A percentile compares a stretch with the other conserved stretches of the same genome.
Evolutionary conservation across 2,329 filamentous ascomycete species (phyloP).

Genomic region (Colletotrichum somersetense): DNA sequence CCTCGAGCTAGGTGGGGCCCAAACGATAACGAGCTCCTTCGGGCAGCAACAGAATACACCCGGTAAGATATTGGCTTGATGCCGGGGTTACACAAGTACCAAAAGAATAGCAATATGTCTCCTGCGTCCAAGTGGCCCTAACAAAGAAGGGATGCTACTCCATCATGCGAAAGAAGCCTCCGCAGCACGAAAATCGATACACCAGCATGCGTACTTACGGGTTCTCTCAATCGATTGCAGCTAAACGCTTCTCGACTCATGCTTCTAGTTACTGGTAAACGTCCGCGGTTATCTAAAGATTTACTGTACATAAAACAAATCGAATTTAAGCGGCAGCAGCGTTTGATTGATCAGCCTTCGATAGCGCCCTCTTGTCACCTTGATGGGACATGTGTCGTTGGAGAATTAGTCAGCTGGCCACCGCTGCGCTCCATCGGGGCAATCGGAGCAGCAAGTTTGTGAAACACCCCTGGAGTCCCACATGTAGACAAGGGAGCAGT

Average conservation of each 20-base stretch:
- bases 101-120: neutral
- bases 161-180: neutral
- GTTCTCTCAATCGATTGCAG: too few species aligned
- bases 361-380: conserved; percentile 19
- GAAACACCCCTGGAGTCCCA: conserved; percentile 15
- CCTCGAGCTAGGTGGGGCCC: neutral
- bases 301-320: too few species aligned
- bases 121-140: neutral
- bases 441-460: conserved; percentile 39
- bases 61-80: neutral
- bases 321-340: neutral
- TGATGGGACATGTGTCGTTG: conserved; percentile 35
- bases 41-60: neutral
- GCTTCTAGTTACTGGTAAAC: neutral
- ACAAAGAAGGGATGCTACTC: neutral
- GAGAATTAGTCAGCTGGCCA: conserved; percentile 35
- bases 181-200: neutral
- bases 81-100: neutral
- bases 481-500: conserved; percentile 22
- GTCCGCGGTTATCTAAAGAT: too few species aligned
- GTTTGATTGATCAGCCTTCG: neutral
- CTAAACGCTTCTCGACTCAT: neutral
- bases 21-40: neutral
- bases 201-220: neutral
- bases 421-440: conserved; percentile 24